Evolutionary conservation across 176 grass and related monocot genomes (phyloP).

Genomic region (Calamus simplicifolius): DNA sequence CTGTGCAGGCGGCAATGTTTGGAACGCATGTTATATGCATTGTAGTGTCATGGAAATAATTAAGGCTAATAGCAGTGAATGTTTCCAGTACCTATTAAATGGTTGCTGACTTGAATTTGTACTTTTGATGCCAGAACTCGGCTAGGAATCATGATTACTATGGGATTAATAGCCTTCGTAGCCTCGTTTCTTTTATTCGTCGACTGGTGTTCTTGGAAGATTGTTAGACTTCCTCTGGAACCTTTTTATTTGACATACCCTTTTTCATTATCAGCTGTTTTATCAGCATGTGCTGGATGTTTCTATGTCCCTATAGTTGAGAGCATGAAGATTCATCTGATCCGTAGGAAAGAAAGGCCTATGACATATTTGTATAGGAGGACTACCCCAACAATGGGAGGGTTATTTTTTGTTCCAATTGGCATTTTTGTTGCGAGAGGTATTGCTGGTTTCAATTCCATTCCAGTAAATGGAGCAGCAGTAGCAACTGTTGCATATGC

Average conservation of each 20-base stretch:
- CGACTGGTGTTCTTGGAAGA: slow-evolving; percentile 92
- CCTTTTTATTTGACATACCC: slow-evolving; percentile 76
- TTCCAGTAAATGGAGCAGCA: slow-evolving; percentile 51
- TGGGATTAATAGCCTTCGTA: slow-evolving; percentile 62
- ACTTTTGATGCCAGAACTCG: slow-evolving; percentile 57
- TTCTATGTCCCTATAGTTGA: slow-evolving; percentile 73
- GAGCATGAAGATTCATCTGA: slow-evolving; percentile 64
- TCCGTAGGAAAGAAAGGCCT: slow-evolving; percentile 49
- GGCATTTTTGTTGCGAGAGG: slow-evolving; percentile 64
- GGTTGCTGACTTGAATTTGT: slow-evolving; percentile 20
- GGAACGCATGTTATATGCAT: too few species aligned
- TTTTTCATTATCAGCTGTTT: slow-evolving; percentile 69
- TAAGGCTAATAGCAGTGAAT: slow-evolving; percentile 8
- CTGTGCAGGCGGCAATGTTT: too few species aligned
- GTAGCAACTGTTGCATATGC: slow-evolving; percentile 66
- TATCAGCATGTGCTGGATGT: slow-evolving; percentile 72
- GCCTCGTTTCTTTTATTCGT: slow-evolving; percentile 64
- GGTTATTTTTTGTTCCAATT: slow-evolving; percentile 78
- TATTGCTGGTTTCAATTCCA: slow-evolving; percentile 39
- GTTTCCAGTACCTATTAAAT: not conserved
- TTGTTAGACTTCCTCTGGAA: slow-evolving; percentile 83
- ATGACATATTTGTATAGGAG: slow-evolving; percentile 46
- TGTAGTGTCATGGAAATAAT: not conserved
- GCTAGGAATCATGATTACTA: slow-evolving; percentile 65
- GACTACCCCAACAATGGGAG: slow-evolving; percentile 75